Evolutionary conservation across 2,329 filamentous ascomycete species (phyloP).

Genomic region (Elsinoe ampelina): DNA sequence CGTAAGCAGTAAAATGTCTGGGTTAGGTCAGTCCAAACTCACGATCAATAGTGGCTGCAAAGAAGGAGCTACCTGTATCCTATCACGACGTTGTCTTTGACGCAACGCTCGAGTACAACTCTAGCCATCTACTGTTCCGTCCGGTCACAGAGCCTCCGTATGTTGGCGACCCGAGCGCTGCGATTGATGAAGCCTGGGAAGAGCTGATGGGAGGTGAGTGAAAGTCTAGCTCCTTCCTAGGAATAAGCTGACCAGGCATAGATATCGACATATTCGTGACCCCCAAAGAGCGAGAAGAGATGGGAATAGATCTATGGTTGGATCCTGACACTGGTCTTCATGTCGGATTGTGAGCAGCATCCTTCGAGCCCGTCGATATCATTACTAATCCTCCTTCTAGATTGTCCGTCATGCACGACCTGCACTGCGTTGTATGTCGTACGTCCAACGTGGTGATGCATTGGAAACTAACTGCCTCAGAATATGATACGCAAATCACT

Average conservation of each 20-base stretch:
- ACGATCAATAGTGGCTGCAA: neutral
- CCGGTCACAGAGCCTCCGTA: neutral
- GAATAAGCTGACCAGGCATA: neutral
- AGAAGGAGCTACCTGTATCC: neutral
- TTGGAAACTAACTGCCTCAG: neutral
- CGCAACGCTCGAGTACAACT: neutral
- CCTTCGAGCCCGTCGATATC: neutral
- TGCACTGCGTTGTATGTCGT: neutral
- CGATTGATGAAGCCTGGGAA: neutral
- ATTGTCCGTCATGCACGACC: neutral
- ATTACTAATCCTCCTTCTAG: neutral
- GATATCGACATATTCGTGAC: neutral
- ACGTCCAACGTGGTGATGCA: neutral
- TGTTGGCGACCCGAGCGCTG: neutral
- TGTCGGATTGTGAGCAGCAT: neutral
- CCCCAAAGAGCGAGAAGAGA: neutral
- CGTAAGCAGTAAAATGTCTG: neutral
- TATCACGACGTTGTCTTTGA: neutral
- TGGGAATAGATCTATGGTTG: neutral
- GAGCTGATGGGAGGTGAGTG: neutral
- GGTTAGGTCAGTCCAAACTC: neutral
- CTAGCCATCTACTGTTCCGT: neutral
- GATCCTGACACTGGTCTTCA: neutral
- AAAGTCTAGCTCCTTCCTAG: neutral
- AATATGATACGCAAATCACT: slow-evolving; percentile 3